Evolutionary conservation across 208 protist species (phyloP), one percentile per base, ranked within the genome.

Genomic region (Crithidia acanthocephali): DNA sequence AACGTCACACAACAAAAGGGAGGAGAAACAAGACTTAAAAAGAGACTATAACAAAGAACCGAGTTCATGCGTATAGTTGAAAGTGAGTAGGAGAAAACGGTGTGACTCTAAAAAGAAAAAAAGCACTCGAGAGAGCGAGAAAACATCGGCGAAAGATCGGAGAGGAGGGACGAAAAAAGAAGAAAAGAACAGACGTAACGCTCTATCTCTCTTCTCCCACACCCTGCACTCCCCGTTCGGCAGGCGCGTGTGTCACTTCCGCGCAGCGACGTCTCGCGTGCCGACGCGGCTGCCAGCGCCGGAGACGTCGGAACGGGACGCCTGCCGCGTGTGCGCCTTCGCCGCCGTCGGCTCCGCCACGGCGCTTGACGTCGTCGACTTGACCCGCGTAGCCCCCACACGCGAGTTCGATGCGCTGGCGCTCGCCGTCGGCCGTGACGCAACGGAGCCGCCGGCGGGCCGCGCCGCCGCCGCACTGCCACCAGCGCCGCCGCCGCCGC

Each of bases 211-310:
- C n/a, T n/a, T n/a, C n/a, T n/a, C n/a, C n/a, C n/a, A n/a, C n/a
- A n/a, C n/a, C n/a, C n/a, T n/a, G n/a, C n/a, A n/a, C n/a, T n/a
- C n/a, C n/a, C n/a, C n/a, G n/a, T n/a, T n/a, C n/a, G n/a, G n/a
- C n/a, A n/a, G n/a, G n/a, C n/a, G n/a, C n/a, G n/a, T n/a, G n/a
- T n/a, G n/a, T 40, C 11, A 78, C 51, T 78, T 78, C 8, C 72
- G 53, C 32, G 56, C 30, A 0, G 50, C 65, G 28, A 47, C 65
- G 35, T 78, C 72, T n/a, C 65, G 64, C 18, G 59, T 68, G 28
- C 51, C 65, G 10, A 65, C 48, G 30, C 74, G 61, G 22, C 74
- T 80, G 50, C 70, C 74, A 9, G 59, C 20, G 16, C 42, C 66
- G 42, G 67, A 59, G 25, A 22, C 37, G 16, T 56, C 37, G 28